Evolutionary conservation across 2,329 filamentous ascomycete species (phyloP), one percentile per base, ranked within the genome.

Genomic region (Furcasterigmium sp.): DNA sequence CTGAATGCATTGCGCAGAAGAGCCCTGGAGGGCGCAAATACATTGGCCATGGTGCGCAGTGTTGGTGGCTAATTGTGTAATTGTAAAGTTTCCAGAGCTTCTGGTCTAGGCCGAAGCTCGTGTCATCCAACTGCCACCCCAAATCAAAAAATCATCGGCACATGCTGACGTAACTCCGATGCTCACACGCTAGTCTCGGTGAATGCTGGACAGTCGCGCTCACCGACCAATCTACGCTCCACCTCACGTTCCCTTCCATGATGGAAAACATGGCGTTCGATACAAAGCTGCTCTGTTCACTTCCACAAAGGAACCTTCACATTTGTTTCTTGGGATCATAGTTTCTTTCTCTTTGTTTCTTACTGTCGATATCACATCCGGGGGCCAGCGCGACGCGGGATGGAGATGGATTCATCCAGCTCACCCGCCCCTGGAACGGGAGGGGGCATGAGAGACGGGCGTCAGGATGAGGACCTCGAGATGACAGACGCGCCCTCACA

Each of bases 21-120:
- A 43, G 60, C 56, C 50, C 59, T 65, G 28, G 65, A 61, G 8
- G 63, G 54, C 28, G 60, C 53, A 29, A 61, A 47, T 37, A 61
- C 51, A 43, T 63, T 63, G 45, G 68, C 62, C 70, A 74, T 74
- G 18, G 17, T 53, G n/a, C n/a, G n/a, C n/a, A n/a, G n/a, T n/a
- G n/a, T n/a, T n/a, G n/a, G n/a, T n/a, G n/a, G n/a, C n/a, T n/a
- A n/a, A n/a, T n/a, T n/a, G n/a, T n/a, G n/a, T n/a, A n/a, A n/a
- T n/a, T n/a, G n/a, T n/a, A n/a, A 44, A 48, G 46, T 46, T 44
- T 37, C 26, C 10, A 17, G 32, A 35, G 32, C 32, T 35, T n/a
- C 15, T 35, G 9, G 14, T 17, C n/a, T 15, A 11, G 7, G 18
- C 18, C 19, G 36, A 15, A 38, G 36, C 36, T 38, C 18, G 20